Evolutionary conservation across 768 basidiomycete species (phyloP).

Genomic region (Russula sp.): DNA sequence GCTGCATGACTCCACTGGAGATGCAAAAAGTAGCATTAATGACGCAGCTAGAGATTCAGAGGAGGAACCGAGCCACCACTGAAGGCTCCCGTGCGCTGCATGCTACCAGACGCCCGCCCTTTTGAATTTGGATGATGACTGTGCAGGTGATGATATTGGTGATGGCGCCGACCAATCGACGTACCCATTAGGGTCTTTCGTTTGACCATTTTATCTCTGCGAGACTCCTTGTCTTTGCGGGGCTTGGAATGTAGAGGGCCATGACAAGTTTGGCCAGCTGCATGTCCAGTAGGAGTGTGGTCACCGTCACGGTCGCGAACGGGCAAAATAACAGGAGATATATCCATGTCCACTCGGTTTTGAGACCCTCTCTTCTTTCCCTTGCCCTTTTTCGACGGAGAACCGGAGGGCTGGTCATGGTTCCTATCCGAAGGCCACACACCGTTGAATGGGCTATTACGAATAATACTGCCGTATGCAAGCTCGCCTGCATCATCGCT

Average conservation of each 20-base stretch:
- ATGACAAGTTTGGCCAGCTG: slow-evolving; percentile 34
- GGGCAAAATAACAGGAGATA: slow-evolving; percentile 54
- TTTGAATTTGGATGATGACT: slow-evolving; percentile 66
- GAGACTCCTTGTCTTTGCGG: slow-evolving; percentile 53
- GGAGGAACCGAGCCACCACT: slow-evolving; percentile 30
- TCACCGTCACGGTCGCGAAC: slow-evolving; percentile 49
- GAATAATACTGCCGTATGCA: slow-evolving; percentile 25
- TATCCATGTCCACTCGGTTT: slow-evolving; percentile 36
- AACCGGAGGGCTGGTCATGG: slow-evolving; percentile 29
- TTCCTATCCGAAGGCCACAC: slow-evolving; percentile 30
- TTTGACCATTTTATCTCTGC: slow-evolving; percentile 60
- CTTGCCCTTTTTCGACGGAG: slow-evolving; percentile 35
- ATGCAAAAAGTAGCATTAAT: not conserved
- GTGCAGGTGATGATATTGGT: slow-evolving; percentile 51
- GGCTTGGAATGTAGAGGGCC: slow-evolving; percentile 47
- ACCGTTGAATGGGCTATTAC: slow-evolving; percentile 29
- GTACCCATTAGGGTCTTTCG: slow-evolving; percentile 50
- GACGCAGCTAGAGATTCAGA: slow-evolving; percentile 25
- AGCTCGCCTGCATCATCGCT: slow-evolving; percentile 24
- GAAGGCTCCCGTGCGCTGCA: slow-evolving; percentile 46
- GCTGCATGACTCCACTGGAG: not conserved
- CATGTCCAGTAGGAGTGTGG: slow-evolving; percentile 49
- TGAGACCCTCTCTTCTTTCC: slow-evolving; percentile 36
- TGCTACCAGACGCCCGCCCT: slow-evolving; percentile 51
- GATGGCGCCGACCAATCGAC: slow-evolving; percentile 37